These are phyloP conservation scores for Closterium sp. DNA, from an alignment of 139 green algal genomes.

Conservation along the genomic window DNA sequence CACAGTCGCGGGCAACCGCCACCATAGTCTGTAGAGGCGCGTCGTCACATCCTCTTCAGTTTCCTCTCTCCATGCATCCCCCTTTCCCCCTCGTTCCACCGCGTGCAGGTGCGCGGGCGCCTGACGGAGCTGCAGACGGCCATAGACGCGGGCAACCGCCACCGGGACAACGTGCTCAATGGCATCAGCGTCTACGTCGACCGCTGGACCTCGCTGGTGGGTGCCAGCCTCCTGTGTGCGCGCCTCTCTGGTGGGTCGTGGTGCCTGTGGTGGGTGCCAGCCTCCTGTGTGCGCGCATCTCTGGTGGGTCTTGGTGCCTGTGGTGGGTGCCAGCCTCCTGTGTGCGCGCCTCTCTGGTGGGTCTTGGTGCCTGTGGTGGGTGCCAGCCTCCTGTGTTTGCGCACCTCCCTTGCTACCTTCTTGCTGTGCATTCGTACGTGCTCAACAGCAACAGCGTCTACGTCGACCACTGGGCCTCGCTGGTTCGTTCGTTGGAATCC, in stretches of 20 bases:
- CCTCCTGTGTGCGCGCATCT: constrained; percentile 47
- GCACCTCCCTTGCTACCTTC: background rate
- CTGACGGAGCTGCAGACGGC: constrained; percentile 88
- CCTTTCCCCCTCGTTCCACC: background rate
- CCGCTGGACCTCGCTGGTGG: constrained; percentile 59
- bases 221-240: background rate
- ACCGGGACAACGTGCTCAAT: constrained; percentile 71
- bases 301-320: too few relatives aligned
- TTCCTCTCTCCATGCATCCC: background rate
- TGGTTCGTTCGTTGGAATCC: too few relatives aligned
- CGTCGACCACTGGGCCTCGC: constrained; percentile 50
- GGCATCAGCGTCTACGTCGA: constrained; percentile 66
- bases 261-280: constrained; percentile 41
- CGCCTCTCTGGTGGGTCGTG: background rate
- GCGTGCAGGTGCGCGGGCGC: constrained; percentile 64
- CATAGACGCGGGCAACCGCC: constrained; percentile 78
- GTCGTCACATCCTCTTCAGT: background rate
- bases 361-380: too few relatives aligned
- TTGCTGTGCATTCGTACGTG: constrained; percentile 43
- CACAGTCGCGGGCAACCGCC: constrained; percentile 77
- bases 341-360: background rate
- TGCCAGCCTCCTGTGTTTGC: too few relatives aligned
- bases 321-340: constrained; percentile 23
- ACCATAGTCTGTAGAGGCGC: constrained; percentile 53
- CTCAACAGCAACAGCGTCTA: constrained; percentile 67